phyloP scores from a whole-genome alignment of 805 yeast species.

The Sugiyamaella smithiae region DNA sequence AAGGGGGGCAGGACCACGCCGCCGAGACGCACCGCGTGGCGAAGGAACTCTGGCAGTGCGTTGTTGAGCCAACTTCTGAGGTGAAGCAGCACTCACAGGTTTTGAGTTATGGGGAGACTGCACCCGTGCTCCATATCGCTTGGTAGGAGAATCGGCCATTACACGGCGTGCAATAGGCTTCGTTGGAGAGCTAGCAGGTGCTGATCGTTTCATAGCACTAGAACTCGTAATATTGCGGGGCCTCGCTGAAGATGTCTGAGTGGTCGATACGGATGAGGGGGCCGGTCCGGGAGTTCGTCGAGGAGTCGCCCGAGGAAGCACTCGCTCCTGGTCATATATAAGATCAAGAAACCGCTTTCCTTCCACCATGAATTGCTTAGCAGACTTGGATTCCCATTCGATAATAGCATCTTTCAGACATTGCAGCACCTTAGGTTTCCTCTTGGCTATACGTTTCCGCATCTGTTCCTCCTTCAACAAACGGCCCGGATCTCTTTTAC shows the following conservation, averaged over 20 bases:
- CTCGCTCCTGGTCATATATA: slow-evolving; percentile 22
- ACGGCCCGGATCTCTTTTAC: slow-evolving; percentile 54
- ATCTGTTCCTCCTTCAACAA: slow-evolving; percentile 75
- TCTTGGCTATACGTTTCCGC: slow-evolving; percentile 63
- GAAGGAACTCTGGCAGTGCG: background rate
- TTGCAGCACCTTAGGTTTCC: slow-evolving; percentile 61
- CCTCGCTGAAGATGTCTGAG: background rate
- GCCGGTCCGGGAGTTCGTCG: background rate
- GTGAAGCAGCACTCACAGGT: background rate
- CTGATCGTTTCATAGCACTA: background rate
- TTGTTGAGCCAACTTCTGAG: background rate
- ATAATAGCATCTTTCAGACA: slow-evolving; percentile 48
- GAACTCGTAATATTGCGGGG: background rate
- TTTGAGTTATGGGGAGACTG: background rate
- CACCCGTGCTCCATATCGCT: background rate
- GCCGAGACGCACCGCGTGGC: background rate
- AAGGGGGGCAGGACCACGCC: background rate
- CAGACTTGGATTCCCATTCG: slow-evolving; percentile 43
- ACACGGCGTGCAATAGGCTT: background rate
- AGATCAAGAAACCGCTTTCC: slow-evolving; percentile 49
- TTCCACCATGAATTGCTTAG: slow-evolving; percentile 37
- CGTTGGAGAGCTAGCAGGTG: background rate
- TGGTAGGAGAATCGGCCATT: background rate
- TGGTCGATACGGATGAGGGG: background rate
- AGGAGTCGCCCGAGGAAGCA: slow-evolving; percentile 2